Base-by-base conservation (phyloP, 306 rosid genomes). In the Coriaria nepalensis region DNA sequence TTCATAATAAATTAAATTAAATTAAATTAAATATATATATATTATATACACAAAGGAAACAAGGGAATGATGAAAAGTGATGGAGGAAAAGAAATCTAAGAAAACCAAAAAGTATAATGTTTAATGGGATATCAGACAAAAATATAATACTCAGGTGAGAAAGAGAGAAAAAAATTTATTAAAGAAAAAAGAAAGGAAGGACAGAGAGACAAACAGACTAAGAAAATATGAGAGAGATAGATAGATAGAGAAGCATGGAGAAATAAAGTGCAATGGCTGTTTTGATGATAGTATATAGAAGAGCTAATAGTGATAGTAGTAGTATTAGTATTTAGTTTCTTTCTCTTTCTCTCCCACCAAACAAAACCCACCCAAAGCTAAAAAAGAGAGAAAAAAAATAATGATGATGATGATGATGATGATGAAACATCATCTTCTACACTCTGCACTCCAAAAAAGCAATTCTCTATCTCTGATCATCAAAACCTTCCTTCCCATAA, bases 11-110 rank as follows among this genome's bases (percentile, higher is more conserved):
- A 20, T 20, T 20, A 20, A 20, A 20, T 20, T 20, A 20, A 20
- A 20, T 20, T 20, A 1, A 20, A 20, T 20, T 20, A 20, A 20
- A 3, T 1, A 20, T 1, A 20, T n/a, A n/a, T n/a, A n/a, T n/a
- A n/a, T n/a, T n/a, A 20, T 20, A 20, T 20, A 20, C 29, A 20
- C 29, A 79, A 90, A 84, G 90, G 83, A 60, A 70, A 56, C 73
- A 77, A 77, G 78, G 81, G 97, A 84, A 90, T 90, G 97, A 90
- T 90, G 95, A 79, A 90, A 90, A 84, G 97, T 74, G 61, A 80
- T 81, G 79, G 67, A 62, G 62, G 43, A 68, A 77, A 68, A 70
- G 67, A 76, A 82, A 71, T 71, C 74, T 66, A 62, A 73, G 59
- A 45, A 65, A 88, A 80, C 57, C 63, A 63, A 70, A 77, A 85